A percentile compares a stretch with the other conserved stretches of the same genome.
These are phyloP conservation scores for Scutellaria baicalensis DNA, from an alignment of 257 asterid genomes.

Conservation along the genomic window DNA sequence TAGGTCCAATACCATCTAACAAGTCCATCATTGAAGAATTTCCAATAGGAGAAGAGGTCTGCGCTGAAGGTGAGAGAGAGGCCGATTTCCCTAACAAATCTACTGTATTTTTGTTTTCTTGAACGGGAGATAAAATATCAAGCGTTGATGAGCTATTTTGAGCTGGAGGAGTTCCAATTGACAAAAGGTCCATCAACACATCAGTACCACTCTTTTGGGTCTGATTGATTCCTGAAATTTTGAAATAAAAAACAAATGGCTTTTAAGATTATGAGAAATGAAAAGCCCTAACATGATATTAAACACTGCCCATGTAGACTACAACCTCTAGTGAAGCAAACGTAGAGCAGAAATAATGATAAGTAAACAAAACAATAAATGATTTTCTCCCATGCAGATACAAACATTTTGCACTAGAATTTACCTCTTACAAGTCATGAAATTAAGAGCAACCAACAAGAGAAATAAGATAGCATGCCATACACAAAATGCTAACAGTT, in stretches of 20 bases:
- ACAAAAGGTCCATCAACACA: conserved; percentile 74
- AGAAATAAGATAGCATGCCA: background rate
- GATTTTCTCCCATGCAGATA: background rate
- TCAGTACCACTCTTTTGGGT: conserved; percentile 48
- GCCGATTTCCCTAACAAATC: conserved; percentile 43
- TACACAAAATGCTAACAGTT: background rate
- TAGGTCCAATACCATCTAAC: conserved; percentile 59
- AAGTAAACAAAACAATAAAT: background rate
- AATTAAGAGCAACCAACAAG: background rate
- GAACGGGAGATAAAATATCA: conserved; percentile 41
- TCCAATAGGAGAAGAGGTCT: conserved; percentile 31
- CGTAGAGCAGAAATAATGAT: background rate
- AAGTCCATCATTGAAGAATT: conserved; percentile 70
- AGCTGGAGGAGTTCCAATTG: conserved; percentile 68
- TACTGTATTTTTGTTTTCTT: conserved; percentile 32
- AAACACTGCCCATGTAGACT: background rate
- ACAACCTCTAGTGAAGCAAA: background rate
- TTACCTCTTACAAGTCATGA: background rate
- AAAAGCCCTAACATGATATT: background rate
- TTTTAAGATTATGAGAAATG: background rate
- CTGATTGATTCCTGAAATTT: conserved; percentile 45
- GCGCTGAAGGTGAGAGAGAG: conserved; percentile 38
- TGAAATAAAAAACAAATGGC: background rate
- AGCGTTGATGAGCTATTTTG: conserved; percentile 41
- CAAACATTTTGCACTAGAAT: background rate